Conservation (phyloP, 176 grass and related monocot species). For the Rhynchospora breviuscula region DNA sequence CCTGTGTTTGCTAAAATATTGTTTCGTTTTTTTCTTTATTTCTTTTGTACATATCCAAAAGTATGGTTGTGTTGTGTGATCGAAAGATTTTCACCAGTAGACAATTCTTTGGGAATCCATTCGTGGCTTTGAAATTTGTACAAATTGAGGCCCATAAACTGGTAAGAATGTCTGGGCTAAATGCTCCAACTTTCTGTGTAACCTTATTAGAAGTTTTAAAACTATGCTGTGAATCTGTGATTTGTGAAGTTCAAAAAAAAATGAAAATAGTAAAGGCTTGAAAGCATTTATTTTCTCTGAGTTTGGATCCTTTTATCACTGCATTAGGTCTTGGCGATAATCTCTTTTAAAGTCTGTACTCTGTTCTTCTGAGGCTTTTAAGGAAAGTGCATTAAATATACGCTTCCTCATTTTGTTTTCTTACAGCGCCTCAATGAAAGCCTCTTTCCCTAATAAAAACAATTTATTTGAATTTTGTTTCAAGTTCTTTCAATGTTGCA, state of each 20-base stretch:
- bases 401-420: too few relatives aligned
- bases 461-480: too few relatives aligned
- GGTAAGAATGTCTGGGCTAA: background rate
- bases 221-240: background rate
- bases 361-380: background rate
- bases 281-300: background rate
- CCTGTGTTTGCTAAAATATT: background rate
- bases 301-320: background rate
- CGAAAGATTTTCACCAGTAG: background rate
- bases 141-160: background rate
- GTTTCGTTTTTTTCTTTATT: conserved; percentile 17
- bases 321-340: background rate
- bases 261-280: too few relatives aligned
- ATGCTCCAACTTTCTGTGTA: background rate
- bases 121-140: background rate
- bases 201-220: background rate
- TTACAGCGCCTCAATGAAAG: too few relatives aligned
- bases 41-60: conserved; percentile 13
- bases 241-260: background rate
- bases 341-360: background rate
- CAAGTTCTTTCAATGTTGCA: too few relatives aligned
- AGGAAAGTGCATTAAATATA: background rate
- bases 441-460: too few relatives aligned
- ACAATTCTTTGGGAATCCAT: background rate
- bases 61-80: conserved; percentile 11